Evolutionary conservation across 495 filamentous ascomycete species (phyloP).

Genomic region (Thozetella sp.): DNA sequence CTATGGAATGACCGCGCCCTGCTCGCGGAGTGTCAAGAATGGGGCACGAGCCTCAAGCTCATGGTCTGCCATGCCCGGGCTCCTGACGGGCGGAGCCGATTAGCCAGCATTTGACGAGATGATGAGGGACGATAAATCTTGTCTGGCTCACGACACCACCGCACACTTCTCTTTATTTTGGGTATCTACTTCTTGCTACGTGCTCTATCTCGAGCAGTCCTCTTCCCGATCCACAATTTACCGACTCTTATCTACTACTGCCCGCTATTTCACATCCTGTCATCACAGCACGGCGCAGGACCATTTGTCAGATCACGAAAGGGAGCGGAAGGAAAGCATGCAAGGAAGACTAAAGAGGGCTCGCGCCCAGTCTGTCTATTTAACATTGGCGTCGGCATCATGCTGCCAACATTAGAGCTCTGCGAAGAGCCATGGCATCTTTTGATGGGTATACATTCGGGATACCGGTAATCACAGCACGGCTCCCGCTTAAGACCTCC

Average conservation of each 20-base stretch:
- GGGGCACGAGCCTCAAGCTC: constrained; percentile 84
- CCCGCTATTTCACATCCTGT: neutral
- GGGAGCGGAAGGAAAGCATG: neutral
- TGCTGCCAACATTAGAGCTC: neutral
- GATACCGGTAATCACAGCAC: constrained; percentile 6
- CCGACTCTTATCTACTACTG: neutral
- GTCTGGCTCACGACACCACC: neutral
- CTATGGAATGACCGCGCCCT: constrained; percentile 82
- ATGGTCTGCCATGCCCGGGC: constrained; percentile 83
- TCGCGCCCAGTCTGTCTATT: constrained; percentile 6
- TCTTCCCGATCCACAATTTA: neutral
- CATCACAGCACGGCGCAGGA: constrained; percentile 4
- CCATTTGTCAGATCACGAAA: constrained; percentile 2
- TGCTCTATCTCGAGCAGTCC: neutral
- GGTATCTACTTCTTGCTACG: neutral
- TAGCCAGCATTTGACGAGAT: constrained; percentile 43
- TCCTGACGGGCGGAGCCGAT: constrained; percentile 36
- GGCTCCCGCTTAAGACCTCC: neutral
- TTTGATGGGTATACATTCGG: neutral
- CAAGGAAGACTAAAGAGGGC: constrained; percentile 11
- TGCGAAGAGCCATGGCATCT: neutral
- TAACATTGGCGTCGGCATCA: no score
- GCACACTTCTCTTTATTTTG: neutral
- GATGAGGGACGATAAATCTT: neutral
- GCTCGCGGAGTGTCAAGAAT: constrained; percentile 82